phyloP scores from a whole-genome alignment of 805 yeast genomes.

The Kurtzmaniella cleridarum region DNA sequence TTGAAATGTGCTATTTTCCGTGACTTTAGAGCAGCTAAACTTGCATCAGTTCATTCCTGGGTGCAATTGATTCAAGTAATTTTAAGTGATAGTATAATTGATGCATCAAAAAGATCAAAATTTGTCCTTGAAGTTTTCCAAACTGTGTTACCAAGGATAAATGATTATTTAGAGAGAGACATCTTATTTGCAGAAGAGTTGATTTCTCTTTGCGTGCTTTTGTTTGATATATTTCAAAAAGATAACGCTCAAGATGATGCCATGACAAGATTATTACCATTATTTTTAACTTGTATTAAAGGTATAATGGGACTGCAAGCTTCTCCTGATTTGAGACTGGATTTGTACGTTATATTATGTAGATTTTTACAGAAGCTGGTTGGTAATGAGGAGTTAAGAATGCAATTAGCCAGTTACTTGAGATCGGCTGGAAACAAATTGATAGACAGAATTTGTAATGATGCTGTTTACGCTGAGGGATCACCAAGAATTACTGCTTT shows the following conservation, averaged over 20 bases:
- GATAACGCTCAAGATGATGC: slow-evolving; percentile 12
- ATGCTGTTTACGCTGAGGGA: slow-evolving; percentile 77
- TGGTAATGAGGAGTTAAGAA: slow-evolving; percentile 34
- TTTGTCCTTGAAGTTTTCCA: slow-evolving; percentile 77
- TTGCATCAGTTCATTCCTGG: slow-evolving; percentile 75
- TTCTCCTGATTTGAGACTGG: slow-evolving; percentile 65
- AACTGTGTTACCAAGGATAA: slow-evolving; percentile 66
- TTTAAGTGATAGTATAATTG: slow-evolving; percentile 55
- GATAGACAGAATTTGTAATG: slow-evolving; percentile 64
- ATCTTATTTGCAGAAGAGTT: slow-evolving; percentile 67
- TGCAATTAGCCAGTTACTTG: slow-evolving; percentile 49
- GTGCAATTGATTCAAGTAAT: slow-evolving; percentile 70
- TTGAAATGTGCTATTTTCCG: slow-evolving; percentile 42
- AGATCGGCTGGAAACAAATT: slow-evolving; percentile 56
- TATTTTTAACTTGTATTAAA: slow-evolving; percentile 67
- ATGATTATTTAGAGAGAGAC: slow-evolving; percentile 66
- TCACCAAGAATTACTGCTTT: slow-evolving; percentile 70
- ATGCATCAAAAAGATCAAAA: slow-evolving; percentile 41
- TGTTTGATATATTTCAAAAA: slow-evolving; percentile 57
- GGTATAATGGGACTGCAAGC: slow-evolving; percentile 72
- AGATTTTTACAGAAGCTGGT: slow-evolving; percentile 54
- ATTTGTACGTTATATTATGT: slow-evolving; percentile 69
- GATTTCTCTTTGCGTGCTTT: slow-evolving; percentile 66
- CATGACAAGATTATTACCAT: slow-evolving; percentile 53
- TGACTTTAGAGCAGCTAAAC: slow-evolving; percentile 47